These are phyloP conservation scores for Plasmodium inui DNA, from an alignment of 169 alveolate genomes.

Conservation along the genomic window DNA sequence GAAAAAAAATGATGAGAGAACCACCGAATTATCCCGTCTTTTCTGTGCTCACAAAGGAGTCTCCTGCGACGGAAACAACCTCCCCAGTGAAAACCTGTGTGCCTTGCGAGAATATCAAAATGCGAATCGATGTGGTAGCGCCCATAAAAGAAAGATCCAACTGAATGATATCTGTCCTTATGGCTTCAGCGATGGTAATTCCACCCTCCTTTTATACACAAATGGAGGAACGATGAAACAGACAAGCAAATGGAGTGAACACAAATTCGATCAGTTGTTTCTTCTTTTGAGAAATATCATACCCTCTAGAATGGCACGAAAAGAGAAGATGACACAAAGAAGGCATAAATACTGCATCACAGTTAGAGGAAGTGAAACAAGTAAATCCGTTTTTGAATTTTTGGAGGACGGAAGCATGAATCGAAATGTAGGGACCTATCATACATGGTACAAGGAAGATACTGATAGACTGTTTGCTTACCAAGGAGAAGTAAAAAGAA, in stretches of 20 bases:
- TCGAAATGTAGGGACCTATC: not conserved
- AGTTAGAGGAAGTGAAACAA: not conserved
- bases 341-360: not conserved
- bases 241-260: not conserved
- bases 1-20: not conserved
- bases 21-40: not conserved
- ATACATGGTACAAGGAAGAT: not conserved
- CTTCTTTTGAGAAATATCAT: not conserved
- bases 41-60: not conserved
- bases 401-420: conserved; percentile 3
- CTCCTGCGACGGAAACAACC: not conserved
- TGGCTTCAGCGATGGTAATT: not conserved
- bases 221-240: not conserved
- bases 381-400: not conserved
- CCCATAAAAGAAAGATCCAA: not conserved
- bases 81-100: not conserved
- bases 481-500: not conserved
- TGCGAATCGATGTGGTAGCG: not conserved
- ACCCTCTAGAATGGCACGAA: not conserved
- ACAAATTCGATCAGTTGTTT: not conserved
- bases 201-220: conserved; percentile 5
- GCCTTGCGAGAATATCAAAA: not conserved
- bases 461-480: not conserved
- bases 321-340: not conserved
- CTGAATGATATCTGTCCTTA: not conserved